These are phyloP conservation scores for Lachancea quebecensis DNA, from an alignment of 805 yeast genomes.

Conservation along the genomic window DNA sequence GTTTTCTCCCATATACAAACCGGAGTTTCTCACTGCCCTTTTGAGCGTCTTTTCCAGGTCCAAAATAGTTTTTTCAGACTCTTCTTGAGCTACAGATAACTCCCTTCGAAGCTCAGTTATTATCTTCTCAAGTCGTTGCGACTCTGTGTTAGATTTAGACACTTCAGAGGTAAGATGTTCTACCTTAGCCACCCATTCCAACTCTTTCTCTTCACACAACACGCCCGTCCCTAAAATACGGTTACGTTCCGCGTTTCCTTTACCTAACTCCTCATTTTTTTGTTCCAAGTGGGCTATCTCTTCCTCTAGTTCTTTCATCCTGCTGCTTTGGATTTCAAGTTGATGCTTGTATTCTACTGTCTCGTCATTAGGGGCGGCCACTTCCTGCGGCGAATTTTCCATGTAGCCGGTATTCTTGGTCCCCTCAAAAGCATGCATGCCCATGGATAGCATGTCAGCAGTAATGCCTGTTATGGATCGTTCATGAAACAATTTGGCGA, in stretches of 20 bases:
- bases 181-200: slow-evolving; percentile 1
- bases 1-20: slow-evolving; percentile 12
- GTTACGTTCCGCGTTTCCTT: too few species aligned
- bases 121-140: slow-evolving; percentile 5
- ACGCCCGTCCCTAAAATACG: background rate
- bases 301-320: too few species aligned
- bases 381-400: too few species aligned
- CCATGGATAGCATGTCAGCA: background rate
- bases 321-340: too few species aligned
- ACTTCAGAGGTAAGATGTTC: background rate
- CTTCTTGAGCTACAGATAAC: slow-evolving; percentile 16
- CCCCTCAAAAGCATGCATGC: background rate
- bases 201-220: background rate
- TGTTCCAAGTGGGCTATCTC: too few species aligned
- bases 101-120: slow-evolving; percentile 18
- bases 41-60: slow-evolving; percentile 17
- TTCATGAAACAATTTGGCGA: background rate
- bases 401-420: too few species aligned
- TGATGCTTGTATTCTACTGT: too few species aligned
- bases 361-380: too few species aligned
- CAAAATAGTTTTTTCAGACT: slow-evolving; percentile 24
- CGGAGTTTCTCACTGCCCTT: slow-evolving; percentile 10
- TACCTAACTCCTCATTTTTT: too few species aligned
- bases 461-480: background rate
- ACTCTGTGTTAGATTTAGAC: background rate